These are phyloP conservation scores for Fusarium secorum DNA, from an alignment of 2,329 filamentous ascomycete species.

Conservation along the genomic window DNA sequence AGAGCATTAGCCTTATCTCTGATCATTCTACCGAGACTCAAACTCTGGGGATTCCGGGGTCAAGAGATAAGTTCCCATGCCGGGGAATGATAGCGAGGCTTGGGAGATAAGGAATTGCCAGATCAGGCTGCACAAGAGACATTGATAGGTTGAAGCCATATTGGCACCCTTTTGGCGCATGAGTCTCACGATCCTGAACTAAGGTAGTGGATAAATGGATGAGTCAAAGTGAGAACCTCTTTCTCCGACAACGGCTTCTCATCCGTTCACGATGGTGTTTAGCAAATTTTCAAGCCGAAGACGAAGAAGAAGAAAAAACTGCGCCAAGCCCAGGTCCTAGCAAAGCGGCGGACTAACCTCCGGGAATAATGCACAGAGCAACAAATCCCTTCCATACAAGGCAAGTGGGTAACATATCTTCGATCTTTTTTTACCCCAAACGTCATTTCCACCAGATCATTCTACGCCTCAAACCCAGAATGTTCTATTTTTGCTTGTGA, in stretches of 20 bases:
- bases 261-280: conserved; percentile 22
- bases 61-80: conserved; percentile 25
- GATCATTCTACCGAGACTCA: conserved; percentile 10
- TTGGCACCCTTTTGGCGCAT: background rate
- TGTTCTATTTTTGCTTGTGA: background rate
- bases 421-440: background rate
- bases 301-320: background rate
- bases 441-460: background rate
- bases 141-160: background rate
- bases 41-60: conserved; percentile 32
- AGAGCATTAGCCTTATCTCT: conserved; percentile 28
- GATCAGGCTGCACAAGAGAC: background rate
- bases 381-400: conserved; percentile 10
- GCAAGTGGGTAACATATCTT: conserved; percentile 26
- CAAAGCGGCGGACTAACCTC: background rate
- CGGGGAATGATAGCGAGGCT: conserved; percentile 12
- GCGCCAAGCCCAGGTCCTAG: background rate
- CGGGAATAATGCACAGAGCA: conserved; percentile 7
- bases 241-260: conserved; percentile 8
- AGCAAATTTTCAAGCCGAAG: background rate
- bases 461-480: background rate
- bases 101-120: conserved; percentile 25
- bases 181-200: background rate
- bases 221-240: conserved; percentile 9
- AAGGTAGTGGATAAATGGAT: background rate